Conservation (phyloP, 2,329 filamentous ascomycete species). For the Chaetomium globosum region DNA sequence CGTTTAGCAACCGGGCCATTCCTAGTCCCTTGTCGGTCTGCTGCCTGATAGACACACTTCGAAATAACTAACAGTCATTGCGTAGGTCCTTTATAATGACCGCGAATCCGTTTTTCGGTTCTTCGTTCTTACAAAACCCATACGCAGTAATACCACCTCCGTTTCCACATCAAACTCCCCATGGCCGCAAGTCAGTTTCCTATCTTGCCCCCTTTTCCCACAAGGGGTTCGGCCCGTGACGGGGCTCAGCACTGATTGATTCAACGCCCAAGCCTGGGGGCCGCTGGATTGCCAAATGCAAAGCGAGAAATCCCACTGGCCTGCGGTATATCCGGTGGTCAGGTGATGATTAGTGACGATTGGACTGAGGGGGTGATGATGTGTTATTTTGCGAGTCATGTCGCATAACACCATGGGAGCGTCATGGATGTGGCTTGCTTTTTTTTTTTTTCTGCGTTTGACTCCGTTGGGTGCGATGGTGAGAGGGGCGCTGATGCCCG, state of each 20-base stretch:
- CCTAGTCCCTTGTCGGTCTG: background rate
- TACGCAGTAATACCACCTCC: background rate
- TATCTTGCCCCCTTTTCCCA: background rate
- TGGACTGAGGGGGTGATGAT: background rate
- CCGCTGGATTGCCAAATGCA: conserved; percentile 1
- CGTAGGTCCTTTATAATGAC: background rate
- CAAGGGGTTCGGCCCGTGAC: conserved; percentile 17
- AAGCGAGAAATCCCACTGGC: conserved; percentile 7
- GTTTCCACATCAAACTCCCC: background rate
- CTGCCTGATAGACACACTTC: background rate
- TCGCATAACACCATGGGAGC: background rate
- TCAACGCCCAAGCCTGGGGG: conserved; percentile 4
- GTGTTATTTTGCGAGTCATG: conserved; percentile 19
- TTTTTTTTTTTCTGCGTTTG: too few relatives aligned
- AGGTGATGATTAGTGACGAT: background rate
- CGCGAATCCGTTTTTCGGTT: background rate
- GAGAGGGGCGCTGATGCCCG: conserved; percentile 10
- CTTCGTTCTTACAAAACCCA: background rate
- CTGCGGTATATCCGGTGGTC: background rate
- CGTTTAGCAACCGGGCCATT: background rate
- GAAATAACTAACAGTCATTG: background rate
- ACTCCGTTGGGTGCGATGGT: conserved; percentile 4
- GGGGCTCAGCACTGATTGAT: conserved; percentile 1
- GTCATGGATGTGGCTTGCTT: background rate
- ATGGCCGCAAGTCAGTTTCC: conserved; percentile 3